Conservation (phyloP, 305 asterid species). For the Solanum aculeatissimum region DNA sequence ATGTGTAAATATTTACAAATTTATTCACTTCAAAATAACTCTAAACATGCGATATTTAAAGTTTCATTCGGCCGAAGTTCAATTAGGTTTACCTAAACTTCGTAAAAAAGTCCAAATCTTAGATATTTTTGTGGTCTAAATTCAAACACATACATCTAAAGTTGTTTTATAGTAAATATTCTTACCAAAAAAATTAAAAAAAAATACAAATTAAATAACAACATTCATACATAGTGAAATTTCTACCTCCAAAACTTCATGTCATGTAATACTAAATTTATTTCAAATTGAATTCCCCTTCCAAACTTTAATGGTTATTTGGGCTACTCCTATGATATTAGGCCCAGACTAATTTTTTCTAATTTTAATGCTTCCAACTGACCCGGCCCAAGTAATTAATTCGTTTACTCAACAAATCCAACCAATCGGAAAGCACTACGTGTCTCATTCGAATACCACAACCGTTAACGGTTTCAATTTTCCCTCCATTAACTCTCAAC, state of each 20-base stretch:
- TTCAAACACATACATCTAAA: background rate
- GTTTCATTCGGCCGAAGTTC: background rate
- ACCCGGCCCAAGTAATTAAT: background rate
- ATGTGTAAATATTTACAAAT: background rate
- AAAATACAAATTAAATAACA: too few species aligned
- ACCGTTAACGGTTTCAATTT: slow-evolving; percentile 24
- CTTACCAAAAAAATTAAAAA: too few species aligned
- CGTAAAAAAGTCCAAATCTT: background rate
- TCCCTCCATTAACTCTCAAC: slow-evolving; percentile 54
- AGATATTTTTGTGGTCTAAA: background rate
- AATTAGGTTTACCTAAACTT: background rate
- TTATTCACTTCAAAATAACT: background rate
- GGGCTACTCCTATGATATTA: background rate
- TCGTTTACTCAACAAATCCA: background rate
- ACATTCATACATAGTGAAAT: background rate
- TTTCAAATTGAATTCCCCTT: background rate
- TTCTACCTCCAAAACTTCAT: background rate
- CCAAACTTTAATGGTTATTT: background rate
- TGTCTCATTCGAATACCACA: slow-evolving; percentile 56
- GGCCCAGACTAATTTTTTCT: background rate
- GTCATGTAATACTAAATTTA: background rate
- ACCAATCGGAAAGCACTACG: slow-evolving; percentile 29
- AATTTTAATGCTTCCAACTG: background rate
- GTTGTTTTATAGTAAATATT: background rate
- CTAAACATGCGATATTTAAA: background rate